Evolutionary conservation across 352 stramenopile genomes (phyloP).

Genomic region (Phytophthora pseudosyringae): DNA sequence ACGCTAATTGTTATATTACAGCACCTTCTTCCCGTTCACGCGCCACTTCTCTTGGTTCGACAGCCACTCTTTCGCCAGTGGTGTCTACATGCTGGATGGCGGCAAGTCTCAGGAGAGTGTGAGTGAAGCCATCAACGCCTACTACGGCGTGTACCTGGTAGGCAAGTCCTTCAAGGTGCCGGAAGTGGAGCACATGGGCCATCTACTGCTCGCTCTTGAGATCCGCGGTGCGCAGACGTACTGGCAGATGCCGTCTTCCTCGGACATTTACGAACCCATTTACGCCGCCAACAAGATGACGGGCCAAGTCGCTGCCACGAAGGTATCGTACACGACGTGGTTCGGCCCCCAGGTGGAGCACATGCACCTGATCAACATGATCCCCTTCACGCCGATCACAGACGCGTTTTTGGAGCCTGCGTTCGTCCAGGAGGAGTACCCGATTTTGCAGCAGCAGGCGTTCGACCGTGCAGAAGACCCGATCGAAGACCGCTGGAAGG

Average conservation of each 20-base stretch:
- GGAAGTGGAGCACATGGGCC: slow-evolving; percentile 87
- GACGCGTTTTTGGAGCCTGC: slow-evolving; percentile 64
- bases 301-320: slow-evolving; percentile 77
- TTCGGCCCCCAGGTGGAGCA: slow-evolving; percentile 86
- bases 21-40: slow-evolving; percentile 90
- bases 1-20: slow-evolving; percentile 32
- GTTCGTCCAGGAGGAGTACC: slow-evolving; percentile 85
- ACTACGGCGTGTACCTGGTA: slow-evolving; percentile 96
- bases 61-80: slow-evolving; percentile 95
- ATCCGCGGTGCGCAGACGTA: slow-evolving; percentile 95
- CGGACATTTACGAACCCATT: slow-evolving; percentile 71
- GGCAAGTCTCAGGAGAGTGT: slow-evolving; percentile 97
- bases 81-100: slow-evolving; percentile 94
- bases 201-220: slow-evolving; percentile 93
- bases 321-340: slow-evolving; percentile 90
- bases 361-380: slow-evolving; percentile 93
- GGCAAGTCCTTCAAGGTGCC: slow-evolving; percentile 78
- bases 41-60: slow-evolving; percentile 98
- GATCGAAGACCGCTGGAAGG: slow-evolving; percentile 83
- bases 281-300: slow-evolving; percentile 88
- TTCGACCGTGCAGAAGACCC: slow-evolving; percentile 62
- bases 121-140: slow-evolving; percentile 97
- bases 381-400: slow-evolving; percentile 91
- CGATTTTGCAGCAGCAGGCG: slow-evolving; percentile 73
- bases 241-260: slow-evolving; percentile 92